Conservation (phyloP, 1,284 basidiomycete genomes). For the Omphalotus olearius region DNA sequence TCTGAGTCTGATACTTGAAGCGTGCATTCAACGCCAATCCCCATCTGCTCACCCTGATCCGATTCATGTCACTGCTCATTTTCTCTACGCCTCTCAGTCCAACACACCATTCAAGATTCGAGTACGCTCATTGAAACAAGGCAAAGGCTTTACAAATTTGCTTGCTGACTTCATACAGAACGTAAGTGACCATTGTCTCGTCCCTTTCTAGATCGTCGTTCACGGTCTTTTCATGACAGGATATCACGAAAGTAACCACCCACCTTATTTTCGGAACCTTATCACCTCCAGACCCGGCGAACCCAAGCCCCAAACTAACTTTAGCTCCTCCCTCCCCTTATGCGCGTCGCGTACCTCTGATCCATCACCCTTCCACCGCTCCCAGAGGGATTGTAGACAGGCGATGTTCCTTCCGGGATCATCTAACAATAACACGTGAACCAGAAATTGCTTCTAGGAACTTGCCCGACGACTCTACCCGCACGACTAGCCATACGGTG, state of each 20-base stretch:
- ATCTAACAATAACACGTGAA: conserved; percentile 38
- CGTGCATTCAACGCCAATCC: conserved; percentile 47
- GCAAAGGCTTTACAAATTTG: conserved; percentile 50
- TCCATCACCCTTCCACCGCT: conserved; percentile 42
- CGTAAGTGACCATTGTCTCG: conserved; percentile 28
- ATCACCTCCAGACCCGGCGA: conserved; percentile 22
- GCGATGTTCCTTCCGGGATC: conserved; percentile 31
- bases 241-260: conserved; percentile 38
- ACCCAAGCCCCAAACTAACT: conserved; percentile 22
- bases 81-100: conserved; percentile 36
- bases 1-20: conserved; percentile 48
- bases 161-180: conserved; percentile 52
- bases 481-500: conserved; percentile 32
- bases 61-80: conserved; percentile 57
- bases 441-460: conserved; percentile 35
- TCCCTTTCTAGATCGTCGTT: not conserved
- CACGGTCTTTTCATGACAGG: conserved; percentile 27
- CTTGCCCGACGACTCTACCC: conserved; percentile 25
- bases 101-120: conserved; percentile 40
- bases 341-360: conserved; percentile 51
- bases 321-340: conserved; percentile 48
- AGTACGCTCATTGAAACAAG: conserved; percentile 40
- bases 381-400: conserved; percentile 17
- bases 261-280: conserved; percentile 56
- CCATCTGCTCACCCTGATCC: conserved; percentile 45